Evolutionary conservation across 352 stramenopile genomes (phyloP).

Genomic region (Phytophthora quininea): DNA sequence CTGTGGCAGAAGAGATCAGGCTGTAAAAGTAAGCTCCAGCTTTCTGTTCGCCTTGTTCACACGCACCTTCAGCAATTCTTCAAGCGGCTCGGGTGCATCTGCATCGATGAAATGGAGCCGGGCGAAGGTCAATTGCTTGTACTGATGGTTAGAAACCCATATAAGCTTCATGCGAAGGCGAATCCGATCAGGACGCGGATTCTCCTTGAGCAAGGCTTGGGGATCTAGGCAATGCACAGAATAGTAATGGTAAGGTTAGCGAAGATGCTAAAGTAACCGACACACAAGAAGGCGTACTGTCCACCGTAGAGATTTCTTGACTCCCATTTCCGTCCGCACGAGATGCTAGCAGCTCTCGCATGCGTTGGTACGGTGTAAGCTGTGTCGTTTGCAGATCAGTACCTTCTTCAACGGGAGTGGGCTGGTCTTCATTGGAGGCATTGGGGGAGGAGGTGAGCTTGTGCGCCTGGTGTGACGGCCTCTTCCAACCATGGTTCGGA

Average conservation of each 20-base stretch:
- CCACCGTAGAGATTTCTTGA: not conserved
- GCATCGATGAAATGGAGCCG: slow-evolving; percentile 4
- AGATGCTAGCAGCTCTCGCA: not conserved
- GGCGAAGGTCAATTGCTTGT: not conserved
- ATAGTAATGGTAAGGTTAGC: not conserved
- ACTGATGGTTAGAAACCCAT: not conserved
- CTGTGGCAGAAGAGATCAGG: not conserved
- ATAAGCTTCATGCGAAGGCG: not conserved
- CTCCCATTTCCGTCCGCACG: not conserved
- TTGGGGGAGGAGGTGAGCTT: not conserved
- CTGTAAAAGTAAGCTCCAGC: not conserved
- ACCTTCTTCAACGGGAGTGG: too few relatives aligned
- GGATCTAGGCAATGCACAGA: not conserved
- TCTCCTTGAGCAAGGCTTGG: not conserved
- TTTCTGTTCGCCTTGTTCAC: not conserved
- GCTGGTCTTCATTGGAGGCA: too few relatives aligned
- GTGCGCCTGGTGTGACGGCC: not conserved
- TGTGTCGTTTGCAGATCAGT: too few relatives aligned
- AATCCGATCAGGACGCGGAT: not conserved
- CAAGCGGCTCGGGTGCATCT: not conserved
- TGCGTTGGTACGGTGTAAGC: not conserved
- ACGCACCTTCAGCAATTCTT: not conserved
- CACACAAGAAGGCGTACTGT: not conserved
- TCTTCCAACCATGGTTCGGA: not conserved
- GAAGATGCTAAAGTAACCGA: not conserved